Percentiles rank a stretch among this genome's conserved stretches.
phyloP scores from a whole-genome alignment of 2,329 filamentous ascomycete genomes.

The Pseudocercospora pini-densiflorae region DNA sequence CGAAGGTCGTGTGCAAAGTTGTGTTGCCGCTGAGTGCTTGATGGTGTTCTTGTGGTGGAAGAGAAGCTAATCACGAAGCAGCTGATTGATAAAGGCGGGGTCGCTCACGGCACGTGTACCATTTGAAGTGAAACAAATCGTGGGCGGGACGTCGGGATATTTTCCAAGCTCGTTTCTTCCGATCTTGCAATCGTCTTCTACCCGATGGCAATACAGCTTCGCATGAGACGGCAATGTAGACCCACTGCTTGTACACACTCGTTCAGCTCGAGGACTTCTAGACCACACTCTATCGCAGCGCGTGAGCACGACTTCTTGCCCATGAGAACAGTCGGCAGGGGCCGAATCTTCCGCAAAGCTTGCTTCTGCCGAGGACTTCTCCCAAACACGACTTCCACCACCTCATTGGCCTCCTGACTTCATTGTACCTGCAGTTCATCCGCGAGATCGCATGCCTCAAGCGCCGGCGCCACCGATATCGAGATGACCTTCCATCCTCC shows the following conservation, averaged over 20 bases:
- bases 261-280: neutral
- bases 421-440: conserved; percentile 10
- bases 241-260: no score
- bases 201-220: neutral
- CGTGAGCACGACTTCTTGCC: neutral
- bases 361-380: neutral
- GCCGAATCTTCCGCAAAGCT: conserved; percentile 6
- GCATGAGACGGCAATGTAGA: neutral
- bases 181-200: neutral
- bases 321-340: neutral
- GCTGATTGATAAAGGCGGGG: conserved; percentile 11
- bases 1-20: no score
- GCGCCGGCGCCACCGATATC: conserved; percentile 16
- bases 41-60: neutral
- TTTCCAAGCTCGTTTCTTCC: neutral
- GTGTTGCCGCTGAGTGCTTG: neutral
- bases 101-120: neutral
- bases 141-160: neutral
- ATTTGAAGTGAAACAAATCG: neutral
- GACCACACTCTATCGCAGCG: neutral
- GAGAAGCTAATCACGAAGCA: neutral
- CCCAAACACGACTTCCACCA: conserved; percentile 15
- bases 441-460: conserved; percentile 7
- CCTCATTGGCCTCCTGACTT: conserved; percentile 23
- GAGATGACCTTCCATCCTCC: conserved; percentile 20